Evolutionary conservation across 2,329 filamentous ascomycete genomes (phyloP), one percentile per base, ranked within the genome.

Genomic region (Calonectria fujianensis): DNA sequence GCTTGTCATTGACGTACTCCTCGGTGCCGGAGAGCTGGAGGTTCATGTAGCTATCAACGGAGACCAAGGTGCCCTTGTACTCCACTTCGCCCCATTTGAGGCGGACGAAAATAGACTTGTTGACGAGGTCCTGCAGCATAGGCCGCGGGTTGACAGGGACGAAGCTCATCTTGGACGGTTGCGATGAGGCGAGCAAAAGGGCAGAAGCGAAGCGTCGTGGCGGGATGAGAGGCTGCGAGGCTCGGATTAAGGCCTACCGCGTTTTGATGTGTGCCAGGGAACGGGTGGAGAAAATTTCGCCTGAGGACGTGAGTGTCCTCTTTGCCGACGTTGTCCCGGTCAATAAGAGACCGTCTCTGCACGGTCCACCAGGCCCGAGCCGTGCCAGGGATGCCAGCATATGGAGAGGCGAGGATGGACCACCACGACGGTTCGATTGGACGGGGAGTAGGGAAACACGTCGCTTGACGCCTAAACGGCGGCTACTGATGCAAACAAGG

Each of bases 31-130:
- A 93, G 77, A 99, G 91, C 88, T 98, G 96, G 78, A 99, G 93
- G 89, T 99, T 99, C 96, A 99, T 98, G 89, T 99, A 99, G 84
- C 94, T 96, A 88, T 99, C 97, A 83, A 98, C 95, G 82, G 94
- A 96, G 83, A 98, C 94, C 76, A 99, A 92, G 79, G 92, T 92
- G 84, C 97, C 97, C 86, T 96, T 97, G 91, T 99, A 99, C 86
- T 99, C 97, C 74, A 95, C 97, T 86, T 98, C 94, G 81, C 95
- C 96, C 97, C 97, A 99, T 91, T 99, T 99, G 78, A 99, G 91
- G 82, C 96, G 95, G 77, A 99, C 94, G 77, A 96, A 90, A 83
- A 99, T 93, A 83, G 96, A 92, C 85, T 97, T 94, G 89, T 97
- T 94, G 87, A 99, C 94, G 54, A 98, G 93, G 84, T 93, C 93